Evolutionary conservation across 2,329 filamentous ascomycete species (phyloP), one percentile per base, ranked within the genome.

Genomic region (Trichoderma hamatum): DNA sequence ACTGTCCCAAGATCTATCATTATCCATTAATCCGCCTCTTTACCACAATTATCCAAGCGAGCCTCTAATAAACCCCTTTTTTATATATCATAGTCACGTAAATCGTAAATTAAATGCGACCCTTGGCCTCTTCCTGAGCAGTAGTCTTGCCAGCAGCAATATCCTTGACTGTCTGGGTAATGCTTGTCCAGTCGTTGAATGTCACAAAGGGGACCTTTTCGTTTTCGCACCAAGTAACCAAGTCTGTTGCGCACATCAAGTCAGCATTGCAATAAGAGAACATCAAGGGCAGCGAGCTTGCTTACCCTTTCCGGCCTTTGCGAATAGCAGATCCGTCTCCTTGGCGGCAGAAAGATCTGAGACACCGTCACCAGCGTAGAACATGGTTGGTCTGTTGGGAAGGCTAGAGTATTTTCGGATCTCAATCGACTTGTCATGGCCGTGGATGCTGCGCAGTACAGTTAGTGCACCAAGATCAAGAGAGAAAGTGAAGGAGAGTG

Each of bases 351-450:
- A 96, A 64, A 98, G 84, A 78, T 98, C 95, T 3, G 92, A 96
- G 5, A 97, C 93, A 60, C 95, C 95, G 75, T 98, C 95, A 69
- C 96, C 96, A 36, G 96, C 95, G 76, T 99, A 99, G 79, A 98
- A 93, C 82, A 98, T 88, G 49, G 89, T 90, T 2, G 96, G 96
- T 52, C 94, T 86, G 75, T 91, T 81, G 0, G 92, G 89, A 54
- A 97, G 84, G 30, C 88, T 84, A 2, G 91, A 90, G 81, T 98
- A 98, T 63, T 93, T 93, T 72, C 92, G 89, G 75, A 99, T 93
- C 78, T 96, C 93, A 66, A 95, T 84, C 30, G 91, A 94, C 87
- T 99, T 99, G 85, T 99, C 95, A 78, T 99, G 96, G n/a, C 96
- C 96, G 75, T 96, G 96, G 69, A 90, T 86, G 77, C 91, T 92